Evolutionary conservation across 2,329 filamentous ascomycete genomes (phyloP).

Genomic region (Blastomyces silverae): DNA sequence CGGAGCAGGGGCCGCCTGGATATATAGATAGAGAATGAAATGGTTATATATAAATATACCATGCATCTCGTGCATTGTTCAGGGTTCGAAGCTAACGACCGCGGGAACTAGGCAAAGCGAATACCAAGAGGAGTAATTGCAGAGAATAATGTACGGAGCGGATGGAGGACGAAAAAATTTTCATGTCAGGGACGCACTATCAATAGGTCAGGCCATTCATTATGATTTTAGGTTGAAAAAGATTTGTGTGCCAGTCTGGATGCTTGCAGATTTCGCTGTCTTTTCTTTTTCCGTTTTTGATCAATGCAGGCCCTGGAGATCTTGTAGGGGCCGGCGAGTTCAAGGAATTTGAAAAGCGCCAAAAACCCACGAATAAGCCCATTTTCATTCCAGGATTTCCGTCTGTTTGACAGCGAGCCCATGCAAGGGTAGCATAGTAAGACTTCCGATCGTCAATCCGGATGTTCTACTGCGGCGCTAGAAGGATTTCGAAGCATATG

Average conservation of each 20-base stretch:
- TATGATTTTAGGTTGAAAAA: conserved; percentile 2
- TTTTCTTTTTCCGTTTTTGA: neutral
- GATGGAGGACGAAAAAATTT: neutral
- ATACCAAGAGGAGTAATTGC: neutral
- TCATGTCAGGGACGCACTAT: conserved; percentile 12
- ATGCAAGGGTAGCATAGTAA: neutral
- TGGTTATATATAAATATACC: conserved; percentile 8
- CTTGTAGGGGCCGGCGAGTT: neutral
- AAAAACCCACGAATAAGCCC: neutral
- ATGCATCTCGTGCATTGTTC: neutral
- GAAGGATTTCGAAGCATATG: conserved; percentile 3
- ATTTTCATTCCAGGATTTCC: neutral
- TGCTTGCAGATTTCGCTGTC: conserved; percentile 1
- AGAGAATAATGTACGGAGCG: neutral
- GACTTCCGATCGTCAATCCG: neutral
- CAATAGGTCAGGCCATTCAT: neutral
- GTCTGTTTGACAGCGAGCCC: neutral
- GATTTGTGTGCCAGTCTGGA: conserved; percentile 1
- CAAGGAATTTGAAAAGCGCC: neutral
- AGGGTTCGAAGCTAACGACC: conserved; percentile 5
- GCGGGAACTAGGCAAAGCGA: neutral
- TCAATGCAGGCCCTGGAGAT: conserved; percentile 10
- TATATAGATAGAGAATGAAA: neutral
- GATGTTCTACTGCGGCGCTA: conserved; percentile 8
- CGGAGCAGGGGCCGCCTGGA: neutral